Evolutionary conservation across 2,329 filamentous ascomycete species (phyloP), one percentile per base, ranked within the genome.

Genomic region (Cordyceps pruinosa): DNA sequence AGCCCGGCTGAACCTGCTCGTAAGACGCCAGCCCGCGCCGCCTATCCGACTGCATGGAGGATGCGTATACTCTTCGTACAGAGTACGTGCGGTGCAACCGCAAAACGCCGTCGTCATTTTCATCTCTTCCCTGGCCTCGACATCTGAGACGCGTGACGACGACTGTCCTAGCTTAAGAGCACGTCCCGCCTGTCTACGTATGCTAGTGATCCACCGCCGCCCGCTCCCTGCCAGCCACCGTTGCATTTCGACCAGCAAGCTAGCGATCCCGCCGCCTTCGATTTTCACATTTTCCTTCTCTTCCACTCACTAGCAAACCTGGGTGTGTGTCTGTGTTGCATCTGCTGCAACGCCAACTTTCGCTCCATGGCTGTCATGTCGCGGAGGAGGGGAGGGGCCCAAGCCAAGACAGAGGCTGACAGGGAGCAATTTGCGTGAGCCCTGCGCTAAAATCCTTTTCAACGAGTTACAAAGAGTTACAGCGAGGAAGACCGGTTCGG

Each of bases 401-500:
- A 34, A 50, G 47, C 32, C 15, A 39, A 12, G 19, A n/a, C n/a
- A 13, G n/a, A 39, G 35, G 7, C 35, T 6, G 15, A 17, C 12
- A 34, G 15, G 25, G 42, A 48, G 46, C n/a, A 28, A n/a, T 39
- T 53, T 35, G 37, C 28, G 6, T 32, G 19, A 39, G 51, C 13
- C 17, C 21, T 30, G 32, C 39, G 39, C 50, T 26, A 53, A 32
- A 39, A 32, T 30, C 50, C 21, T 25, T 35, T 23, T n/a, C 19
- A n/a, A 56, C 34, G 34, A 56, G n/a, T n/a, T n/a, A n/a, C n/a
- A n/a, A n/a, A n/a, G n/a, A n/a, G n/a, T n/a, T n/a, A n/a, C n/a
- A n/a, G n/a, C n/a, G n/a, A n/a, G n/a, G 25, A 56, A 47, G 53
- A 56, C 53, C n/a, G 34, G 44, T 47, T 55, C 28, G n/a, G 42